These are phyloP conservation scores for Lonicera japonica DNA, from an alignment of 129 eudicot genomes.

Conservation along the genomic window DNA sequence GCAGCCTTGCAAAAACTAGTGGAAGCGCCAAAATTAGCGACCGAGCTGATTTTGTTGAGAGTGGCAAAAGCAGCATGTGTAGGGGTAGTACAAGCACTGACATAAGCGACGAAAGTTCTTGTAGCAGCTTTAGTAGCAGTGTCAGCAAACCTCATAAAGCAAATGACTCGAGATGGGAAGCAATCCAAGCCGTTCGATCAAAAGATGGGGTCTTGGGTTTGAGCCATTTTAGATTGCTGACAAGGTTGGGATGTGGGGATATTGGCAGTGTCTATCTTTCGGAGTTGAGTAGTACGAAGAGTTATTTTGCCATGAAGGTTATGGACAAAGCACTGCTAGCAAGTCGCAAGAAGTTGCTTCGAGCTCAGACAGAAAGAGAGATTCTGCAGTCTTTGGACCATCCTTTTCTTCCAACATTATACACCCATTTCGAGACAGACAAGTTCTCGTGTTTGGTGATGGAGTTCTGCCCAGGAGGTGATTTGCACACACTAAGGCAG, in stretches of 20 bases:
- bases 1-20: slow-evolving; percentile 33
- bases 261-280: slow-evolving; percentile 43
- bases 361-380: slow-evolving; percentile 45
- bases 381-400: slow-evolving; percentile 37
- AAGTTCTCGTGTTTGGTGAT: slow-evolving; percentile 40
- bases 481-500: slow-evolving; percentile 35
- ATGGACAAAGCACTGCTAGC: slow-evolving; percentile 36
- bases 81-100: slow-evolving; percentile 41
- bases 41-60: slow-evolving; percentile 27
- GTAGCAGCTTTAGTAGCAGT: slow-evolving; percentile 37
- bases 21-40: slow-evolving; percentile 34
- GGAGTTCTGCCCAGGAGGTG: slow-evolving; percentile 51
- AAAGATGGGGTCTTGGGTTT: slow-evolving; percentile 36
- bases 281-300: slow-evolving; percentile 34
- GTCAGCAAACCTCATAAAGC: slow-evolving; percentile 38
- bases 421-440: slow-evolving; percentile 39
- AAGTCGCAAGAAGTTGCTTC: slow-evolving; percentile 31
- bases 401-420: slow-evolving; percentile 39
- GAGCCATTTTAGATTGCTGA: slow-evolving; percentile 36
- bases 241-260: slow-evolving; percentile 41
- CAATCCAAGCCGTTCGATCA: slow-evolving; percentile 30
- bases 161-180: slow-evolving; percentile 40
- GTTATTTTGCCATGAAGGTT: slow-evolving; percentile 42
- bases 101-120: slow-evolving; percentile 32
- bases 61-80: slow-evolving; percentile 37